Evolutionary conservation across 1,284 basidiomycete species (phyloP).

Genomic region (Cutaneotrichosporon curvatum): DNA sequence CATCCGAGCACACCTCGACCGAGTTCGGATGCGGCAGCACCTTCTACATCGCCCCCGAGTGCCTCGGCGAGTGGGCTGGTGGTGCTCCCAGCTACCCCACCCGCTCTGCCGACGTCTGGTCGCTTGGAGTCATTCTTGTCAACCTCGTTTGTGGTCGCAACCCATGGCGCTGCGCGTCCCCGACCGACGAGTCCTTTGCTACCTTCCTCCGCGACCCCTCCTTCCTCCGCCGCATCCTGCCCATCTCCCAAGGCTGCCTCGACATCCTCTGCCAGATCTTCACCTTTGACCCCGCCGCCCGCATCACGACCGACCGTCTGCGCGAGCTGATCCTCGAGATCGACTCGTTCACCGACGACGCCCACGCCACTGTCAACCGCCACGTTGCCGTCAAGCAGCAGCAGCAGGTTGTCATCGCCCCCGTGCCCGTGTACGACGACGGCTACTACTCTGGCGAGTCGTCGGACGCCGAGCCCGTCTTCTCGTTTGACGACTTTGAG

Average conservation of each 20-base stretch:
- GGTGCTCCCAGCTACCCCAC: constrained; percentile 56
- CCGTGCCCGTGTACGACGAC: constrained; percentile 12
- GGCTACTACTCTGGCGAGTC: constrained; percentile 18
- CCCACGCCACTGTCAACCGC: constrained; percentile 51
- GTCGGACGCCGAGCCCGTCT: constrained; percentile 26
- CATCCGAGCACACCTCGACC: constrained; percentile 73
- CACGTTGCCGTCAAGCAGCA: constrained; percentile 45
- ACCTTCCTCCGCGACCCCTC: constrained; percentile 60
- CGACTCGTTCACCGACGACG: constrained; percentile 61
- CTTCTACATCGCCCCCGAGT: constrained; percentile 60
- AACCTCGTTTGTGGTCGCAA: constrained; percentile 82
- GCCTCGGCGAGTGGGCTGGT: constrained; percentile 66
- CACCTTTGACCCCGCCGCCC: constrained; percentile 53
- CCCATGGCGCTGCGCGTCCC: constrained; percentile 74
- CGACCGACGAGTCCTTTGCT: constrained; percentile 63
- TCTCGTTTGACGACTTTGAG: constrained; percentile 28
- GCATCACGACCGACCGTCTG: constrained; percentile 60
- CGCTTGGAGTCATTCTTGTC: constrained; percentile 83
- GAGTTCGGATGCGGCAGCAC: constrained; percentile 70
- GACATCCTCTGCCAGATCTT: constrained; percentile 56
- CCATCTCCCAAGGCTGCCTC: constrained; percentile 52
- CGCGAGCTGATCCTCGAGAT: constrained; percentile 55
- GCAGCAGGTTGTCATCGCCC: constrained; percentile 41
- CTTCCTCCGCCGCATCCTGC: constrained; percentile 62
- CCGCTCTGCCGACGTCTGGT: constrained; percentile 78